Evolutionary conservation across 2,329 filamentous ascomycete genomes (phyloP), one percentile per base, ranked within the genome.

Genomic region (Cladobotryum protrusum): DNA sequence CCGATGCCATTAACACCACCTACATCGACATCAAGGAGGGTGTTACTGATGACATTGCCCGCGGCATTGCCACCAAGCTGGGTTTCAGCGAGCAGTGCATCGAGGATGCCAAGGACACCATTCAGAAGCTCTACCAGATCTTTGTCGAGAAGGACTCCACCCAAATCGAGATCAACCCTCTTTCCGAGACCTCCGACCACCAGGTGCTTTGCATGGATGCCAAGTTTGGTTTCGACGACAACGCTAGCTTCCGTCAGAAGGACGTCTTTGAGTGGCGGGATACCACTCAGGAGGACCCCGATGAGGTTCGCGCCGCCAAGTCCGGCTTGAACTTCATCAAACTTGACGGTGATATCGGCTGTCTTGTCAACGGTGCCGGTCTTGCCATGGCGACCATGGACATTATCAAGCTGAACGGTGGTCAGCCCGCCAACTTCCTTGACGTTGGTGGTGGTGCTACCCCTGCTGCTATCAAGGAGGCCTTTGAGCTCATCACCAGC

Each of bases 361-460:
- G 93, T 79, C 81, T 97, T 62, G 93, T 99, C 77, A 99, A 99
- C 77, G 93, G 93, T 70, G 93, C 93, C 64, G 93, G 93, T 77
- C 87, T 99, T 60, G 93, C 93, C 74, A 99, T 99, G 93, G 93
- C 93, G 57, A 99, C 93, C 70, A 99, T 99, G 93, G 93, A 99
- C 73, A 97, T 99, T 72, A 99, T 99, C 82, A 97, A 99, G 84
- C 83, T 99, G 57, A 99, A 97, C 76, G 93, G 93, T 62, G 93
- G 93, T 57, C 78, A 83, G 67, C 93, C 93, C 56, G 93, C 93
- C 63, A 99, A 99, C 83, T 99, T 99, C 85, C 81, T 99, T 62
- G 93, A 99, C 70, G 93, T 99, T 61, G 93, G 93, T 67, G 93
- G 93, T 70, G 93, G 93, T 78, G 93, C 93, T 60, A 99, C 93